phyloP scores from a whole-genome alignment of 148 eudicot genomes.

The Chenopodium suecicum region DNA sequence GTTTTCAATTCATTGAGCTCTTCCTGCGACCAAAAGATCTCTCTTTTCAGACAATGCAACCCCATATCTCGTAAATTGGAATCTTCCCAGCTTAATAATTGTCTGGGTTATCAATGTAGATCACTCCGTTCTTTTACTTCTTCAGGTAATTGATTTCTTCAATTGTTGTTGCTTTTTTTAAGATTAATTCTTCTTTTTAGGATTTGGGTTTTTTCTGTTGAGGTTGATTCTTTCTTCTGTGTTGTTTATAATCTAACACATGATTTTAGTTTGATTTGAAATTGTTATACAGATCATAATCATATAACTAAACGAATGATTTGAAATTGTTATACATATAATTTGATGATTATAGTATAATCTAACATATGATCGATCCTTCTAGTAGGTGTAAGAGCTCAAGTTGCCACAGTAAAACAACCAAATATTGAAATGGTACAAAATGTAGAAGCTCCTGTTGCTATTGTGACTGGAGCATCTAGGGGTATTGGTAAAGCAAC shows the following conservation, averaged over 20 bases:
- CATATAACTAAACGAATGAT: neutral
- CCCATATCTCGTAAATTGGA: slow-evolving; percentile 18
- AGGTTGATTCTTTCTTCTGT: neutral
- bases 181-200: neutral
- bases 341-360: too few relatives aligned
- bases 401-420: slow-evolving; percentile 59
- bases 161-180: neutral
- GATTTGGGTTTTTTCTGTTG: neutral
- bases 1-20: slow-evolving; percentile 15
- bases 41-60: slow-evolving; percentile 5
- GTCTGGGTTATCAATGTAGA: slow-evolving; percentile 10
- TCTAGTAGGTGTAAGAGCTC: slow-evolving; percentile 49
- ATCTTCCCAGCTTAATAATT: slow-evolving; percentile 15
- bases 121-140: slow-evolving; percentile 17
- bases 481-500: slow-evolving; percentile 95
- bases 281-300: neutral
- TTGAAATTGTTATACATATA: too few relatives aligned
- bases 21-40: neutral
- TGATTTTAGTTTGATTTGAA: neutral
- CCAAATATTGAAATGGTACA: slow-evolving; percentile 42
- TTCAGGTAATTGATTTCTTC: slow-evolving; percentile 13
- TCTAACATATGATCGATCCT: too few relatives aligned
- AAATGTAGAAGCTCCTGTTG: slow-evolving; percentile 78
- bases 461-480: slow-evolving; percentile 92
- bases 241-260: neutral